Evolutionary conservation across 2,329 filamentous ascomycete species (phyloP), one percentile per base, ranked within the genome.

Genomic region (Leptographium galeiforme): DNA sequence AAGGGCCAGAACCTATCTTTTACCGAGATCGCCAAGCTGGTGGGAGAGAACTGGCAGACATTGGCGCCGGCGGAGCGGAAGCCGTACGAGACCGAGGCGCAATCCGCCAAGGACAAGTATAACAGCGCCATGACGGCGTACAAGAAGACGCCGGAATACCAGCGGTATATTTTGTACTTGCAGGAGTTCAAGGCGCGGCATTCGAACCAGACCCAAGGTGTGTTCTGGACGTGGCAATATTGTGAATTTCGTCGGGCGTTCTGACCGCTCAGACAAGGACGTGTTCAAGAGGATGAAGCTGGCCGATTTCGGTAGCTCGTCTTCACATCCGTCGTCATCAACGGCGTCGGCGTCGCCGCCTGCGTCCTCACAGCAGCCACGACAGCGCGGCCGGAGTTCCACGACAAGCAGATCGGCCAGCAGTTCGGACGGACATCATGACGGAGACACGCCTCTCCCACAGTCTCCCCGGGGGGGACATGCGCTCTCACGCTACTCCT

Each of bases 11-110:
- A 85, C 48, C 69, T 91, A 6, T 85, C 83, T 1, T 93, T 93
- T 61, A 89, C 86, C 1, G 86, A 90, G 62, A 89, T 91, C 57
- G 87, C 87, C 12, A 90, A 90, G 62, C 70, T 89, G 1, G 87
- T 90, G 1, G 87, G 87, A 8, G 86, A 91, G 63, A 80, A 85
- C 62, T 91, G 87, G 87, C 87, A 91, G 63, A 82, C 79, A 51
- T 68, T 91, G 10, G 72, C 78, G 2, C 73, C 79, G 0, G 67
- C 72, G 1, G 82, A 87, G 59, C 86, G 87, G 61, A 86, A 89
- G 62, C 74, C 76, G 0, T 91, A 78, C 60, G 87, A 91, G 64
- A 77, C 76, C 41, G 81, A 86, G 62, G 86, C 87, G 30, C 82
- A 83, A 55, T 68, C 75, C 16, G 83, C 84, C 32, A 91, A 91